Base-by-base conservation (phyloP, 1,284 basidiomycete genomes). In the Ustilago esculenta region DNA sequence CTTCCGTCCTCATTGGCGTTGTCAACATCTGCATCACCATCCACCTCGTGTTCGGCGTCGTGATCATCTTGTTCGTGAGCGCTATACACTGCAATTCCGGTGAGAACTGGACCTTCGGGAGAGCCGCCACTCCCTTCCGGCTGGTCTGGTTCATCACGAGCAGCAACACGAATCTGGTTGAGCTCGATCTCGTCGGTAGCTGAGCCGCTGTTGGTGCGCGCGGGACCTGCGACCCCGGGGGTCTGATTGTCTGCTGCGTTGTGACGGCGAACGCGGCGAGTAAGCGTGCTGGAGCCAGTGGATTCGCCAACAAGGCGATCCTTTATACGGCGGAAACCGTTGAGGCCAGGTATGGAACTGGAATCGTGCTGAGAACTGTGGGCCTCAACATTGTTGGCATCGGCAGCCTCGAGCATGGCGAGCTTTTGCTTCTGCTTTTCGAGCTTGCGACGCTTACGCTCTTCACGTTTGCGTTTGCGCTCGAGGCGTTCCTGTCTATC, bases 401-500 rank as follows among this genome's bases (percentile, higher is more conserved):
- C 53, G 12, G 44, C 46, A 11, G 57, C 51, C 24, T 46, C 65
- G 20, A 52, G 49, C 32, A 64, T 42, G 20, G 61, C 61, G 17
- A 60, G 55, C 36, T 59, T 65, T 25, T 70, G 54, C 27, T 60
- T 56, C 32, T 72, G 69, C 51, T 64, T 67, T 40, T 72, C 69
- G 23, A 57, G 29, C 37, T 74, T 77, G 36, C 63, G 53, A 23
- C 68, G 60, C 12, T 45, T 53, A 11, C 70, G 60, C 55, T 74
- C 67, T 33, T 69, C 72, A n/a, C 66, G 58, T 43, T 70, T 72
- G 34, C 68, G 51, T 29, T 73, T 70, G 34, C 69, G 56, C 36
- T 72, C 63, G 34, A 70, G 55, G 17, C 71, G 48, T 35, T 67
- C 76, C 41, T 75, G 61, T 6, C 79, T 71, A 57, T 81, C 80